These are phyloP conservation scores for Penicillium crystallinum DNA, from an alignment of 495 filamentous ascomycete species.

Conservation along the genomic window DNA sequence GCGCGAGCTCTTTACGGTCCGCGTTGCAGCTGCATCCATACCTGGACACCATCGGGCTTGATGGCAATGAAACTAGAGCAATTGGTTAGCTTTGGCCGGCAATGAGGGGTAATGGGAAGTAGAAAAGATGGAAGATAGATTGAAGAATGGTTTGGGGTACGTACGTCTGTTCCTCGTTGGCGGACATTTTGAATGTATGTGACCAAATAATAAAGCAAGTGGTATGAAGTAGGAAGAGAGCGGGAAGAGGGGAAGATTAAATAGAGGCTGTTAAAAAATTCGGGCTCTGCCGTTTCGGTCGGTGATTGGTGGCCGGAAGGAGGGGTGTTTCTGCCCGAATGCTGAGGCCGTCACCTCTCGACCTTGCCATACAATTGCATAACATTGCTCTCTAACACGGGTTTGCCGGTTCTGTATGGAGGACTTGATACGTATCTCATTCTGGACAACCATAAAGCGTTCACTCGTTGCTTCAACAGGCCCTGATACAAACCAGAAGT, in stretches of 20 bases:
- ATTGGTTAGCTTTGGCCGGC: slow-evolving; percentile 44
- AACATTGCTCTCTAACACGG: too few relatives aligned
- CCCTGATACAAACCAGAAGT: too few relatives aligned
- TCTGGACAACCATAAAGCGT: too few relatives aligned
- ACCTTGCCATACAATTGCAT: too few relatives aligned
- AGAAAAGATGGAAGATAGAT: slow-evolving; percentile 6
- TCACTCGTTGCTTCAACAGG: too few relatives aligned
- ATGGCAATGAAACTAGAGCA: slow-evolving; percentile 87
- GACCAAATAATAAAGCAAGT: slow-evolving; percentile 22
- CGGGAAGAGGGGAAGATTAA: slow-evolving; percentile 33
- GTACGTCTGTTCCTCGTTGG: slow-evolving; percentile 80
- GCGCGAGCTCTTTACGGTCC: slow-evolving; percentile 6
- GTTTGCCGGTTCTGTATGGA: too few relatives aligned
- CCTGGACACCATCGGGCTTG: slow-evolving; percentile 99
- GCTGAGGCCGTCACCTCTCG: too few relatives aligned
- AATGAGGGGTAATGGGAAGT: slow-evolving; percentile 16
- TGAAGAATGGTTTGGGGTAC: slow-evolving; percentile 27
- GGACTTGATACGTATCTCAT: too few relatives aligned
- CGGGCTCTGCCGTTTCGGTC: slow-evolving; percentile 16
- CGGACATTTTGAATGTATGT: slow-evolving; percentile 63
- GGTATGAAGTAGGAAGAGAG: slow-evolving; percentile 24
- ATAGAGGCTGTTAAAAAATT: slow-evolving; percentile 21
- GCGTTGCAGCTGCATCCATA: slow-evolving; percentile 38
- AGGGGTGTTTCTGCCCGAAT: slow-evolving; percentile 12
- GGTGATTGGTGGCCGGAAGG: slow-evolving; percentile 14